phyloP scores from a whole-genome alignment of 2,329 filamentous ascomycete genomes.

The Scytalidium lignicola region DNA sequence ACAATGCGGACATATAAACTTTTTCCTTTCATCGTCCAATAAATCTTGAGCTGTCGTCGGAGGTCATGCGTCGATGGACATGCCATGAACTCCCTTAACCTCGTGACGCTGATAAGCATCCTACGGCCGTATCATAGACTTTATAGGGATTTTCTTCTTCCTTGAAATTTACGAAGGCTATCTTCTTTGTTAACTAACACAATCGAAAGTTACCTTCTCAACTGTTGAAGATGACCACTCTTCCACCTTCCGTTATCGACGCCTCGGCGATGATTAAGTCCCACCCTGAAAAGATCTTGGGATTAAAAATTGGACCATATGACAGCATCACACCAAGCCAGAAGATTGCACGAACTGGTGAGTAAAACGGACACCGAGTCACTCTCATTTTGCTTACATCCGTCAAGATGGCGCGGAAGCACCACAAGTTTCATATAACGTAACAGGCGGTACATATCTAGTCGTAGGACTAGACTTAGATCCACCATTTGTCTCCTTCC shows the following conservation, averaged over 20 bases:
- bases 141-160: no score
- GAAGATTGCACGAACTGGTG: conserved; percentile 28
- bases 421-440: conserved; percentile 7
- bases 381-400: conserved; percentile 9
- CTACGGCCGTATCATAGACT: no score
- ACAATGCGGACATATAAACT: no score
- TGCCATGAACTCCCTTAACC: no score
- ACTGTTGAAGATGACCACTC: background rate
- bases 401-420: conserved; percentile 12
- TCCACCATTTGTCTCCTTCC: conserved; percentile 38
- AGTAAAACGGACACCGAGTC: no score
- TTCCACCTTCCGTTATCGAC: background rate
- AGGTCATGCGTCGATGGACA: no score
- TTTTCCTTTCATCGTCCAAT: no score
- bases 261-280: background rate
- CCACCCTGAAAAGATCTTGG: conserved; percentile 29
- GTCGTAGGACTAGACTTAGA: conserved; percentile 41
- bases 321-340: conserved; percentile 25
- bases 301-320: conserved; percentile 21
- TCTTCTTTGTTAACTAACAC: no score
- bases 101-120: no score
- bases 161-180: no score
- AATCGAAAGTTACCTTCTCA: no score
- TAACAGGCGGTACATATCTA: conserved; percentile 29
- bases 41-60: no score